Evolutionary conservation across 768 basidiomycete species (phyloP), one percentile per base, ranked within the genome.

Genomic region (Filobasidium floriforme): DNA sequence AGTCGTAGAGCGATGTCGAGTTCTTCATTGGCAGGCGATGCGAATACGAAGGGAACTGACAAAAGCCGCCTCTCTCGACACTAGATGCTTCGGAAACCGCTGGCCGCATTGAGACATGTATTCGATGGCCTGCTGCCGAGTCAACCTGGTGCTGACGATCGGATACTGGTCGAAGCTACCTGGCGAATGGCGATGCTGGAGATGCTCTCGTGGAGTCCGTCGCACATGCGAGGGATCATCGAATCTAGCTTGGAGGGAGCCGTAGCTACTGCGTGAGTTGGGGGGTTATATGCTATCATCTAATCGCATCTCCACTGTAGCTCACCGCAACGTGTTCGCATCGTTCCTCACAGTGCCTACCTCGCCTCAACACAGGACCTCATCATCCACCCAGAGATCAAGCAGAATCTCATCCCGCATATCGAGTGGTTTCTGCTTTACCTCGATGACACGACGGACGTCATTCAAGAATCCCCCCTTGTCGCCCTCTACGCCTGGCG

Each of bases 181-280:
- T 74, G 72, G 73, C 67, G 66, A 24, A 71, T 70, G 55, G 43
- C 65, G 7, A 73, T 73, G 68, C 64, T 73, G 11, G 73, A 75
- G 61, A 64, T 70, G n/a, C 61, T 75, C 2, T 61, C 69, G 0
- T 75, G 73, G 73, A 68, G 63, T 7, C 66, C 69, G 10, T 60
- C 73, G 5, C 73, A 75, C 55, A 75, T 71, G 43, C 61, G 65
- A n/a, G 73, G 73, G 1, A 54, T 75, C 10, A 68, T 75, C 15
- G 73, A 75, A 49, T 32, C 41, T 19, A 69, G 66, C 49, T n/a
- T 75, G 14, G 73, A 75, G 28, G 73, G 71, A 0, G 72, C 72
- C 14, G 37, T 75, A 15, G 73, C 73, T 32, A 73, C 72, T n/a
- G 66, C 71, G 73, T 75, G 43, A 66, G 71, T 44, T 44, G 10